These are phyloP conservation scores for Lichtheimia ramosa DNA, from an alignment of 371 early-diverging fungal genomes.

Conservation along the genomic window DNA sequence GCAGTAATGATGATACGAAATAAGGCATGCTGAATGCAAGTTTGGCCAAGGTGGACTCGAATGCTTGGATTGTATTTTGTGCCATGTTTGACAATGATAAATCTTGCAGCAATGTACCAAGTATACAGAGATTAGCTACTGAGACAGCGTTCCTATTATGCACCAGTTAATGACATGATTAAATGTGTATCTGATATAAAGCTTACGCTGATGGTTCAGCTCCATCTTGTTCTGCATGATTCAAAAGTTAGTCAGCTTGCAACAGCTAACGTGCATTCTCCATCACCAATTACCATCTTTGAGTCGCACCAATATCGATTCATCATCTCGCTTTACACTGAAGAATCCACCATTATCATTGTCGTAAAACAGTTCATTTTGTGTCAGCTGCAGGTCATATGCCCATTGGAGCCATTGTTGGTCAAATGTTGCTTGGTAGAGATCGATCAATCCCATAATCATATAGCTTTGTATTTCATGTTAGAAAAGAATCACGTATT, in stretches of 20 bases:
- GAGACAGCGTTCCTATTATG: slow-evolving; percentile 42
- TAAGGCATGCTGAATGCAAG: slow-evolving; percentile 46
- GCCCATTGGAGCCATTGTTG: slow-evolving; percentile 65
- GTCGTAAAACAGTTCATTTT: slow-evolving; percentile 64
- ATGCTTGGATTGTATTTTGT: slow-evolving; percentile 30
- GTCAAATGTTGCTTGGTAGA: slow-evolving; percentile 58
- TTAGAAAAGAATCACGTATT: background rate
- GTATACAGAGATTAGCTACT: slow-evolving; percentile 38
- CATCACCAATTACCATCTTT: slow-evolving; percentile 58
- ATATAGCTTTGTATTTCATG: slow-evolving; percentile 19
- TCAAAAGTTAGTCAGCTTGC: background rate
- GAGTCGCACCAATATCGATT: slow-evolving; percentile 51
- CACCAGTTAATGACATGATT: background rate
- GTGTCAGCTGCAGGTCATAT: slow-evolving; percentile 48
- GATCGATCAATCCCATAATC: slow-evolving; percentile 55
- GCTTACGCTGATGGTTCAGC: slow-evolving; percentile 63
- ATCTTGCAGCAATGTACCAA: slow-evolving; percentile 32
- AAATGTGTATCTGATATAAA: background rate
- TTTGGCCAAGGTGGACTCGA: slow-evolving; percentile 25
- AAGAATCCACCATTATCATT: slow-evolving; percentile 52
- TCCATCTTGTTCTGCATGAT: slow-evolving; percentile 58
- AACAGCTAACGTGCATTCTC: background rate
- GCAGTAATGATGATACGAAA: slow-evolving; percentile 33
- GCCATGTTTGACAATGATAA: slow-evolving; percentile 27
- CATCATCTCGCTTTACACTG: slow-evolving; percentile 42